These are phyloP conservation scores for Apiotrichum mycotoxinovorans DNA, from an alignment of 1,284 basidiomycete species.

Conservation along the genomic window DNA sequence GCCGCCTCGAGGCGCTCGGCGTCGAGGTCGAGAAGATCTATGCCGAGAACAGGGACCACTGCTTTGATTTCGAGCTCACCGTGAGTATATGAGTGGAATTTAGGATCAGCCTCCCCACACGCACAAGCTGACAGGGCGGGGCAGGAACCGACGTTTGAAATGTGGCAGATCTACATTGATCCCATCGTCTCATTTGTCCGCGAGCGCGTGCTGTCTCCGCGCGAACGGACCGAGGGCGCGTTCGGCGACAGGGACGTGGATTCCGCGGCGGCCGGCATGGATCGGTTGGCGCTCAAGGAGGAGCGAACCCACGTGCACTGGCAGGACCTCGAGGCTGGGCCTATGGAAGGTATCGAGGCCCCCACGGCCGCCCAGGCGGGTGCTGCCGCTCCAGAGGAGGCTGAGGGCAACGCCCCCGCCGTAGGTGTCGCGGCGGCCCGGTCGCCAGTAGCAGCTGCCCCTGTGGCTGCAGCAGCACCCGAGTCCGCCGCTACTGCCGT, in stretches of 20 bases:
- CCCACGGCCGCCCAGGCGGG: not conserved
- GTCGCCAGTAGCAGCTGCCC: too few species aligned
- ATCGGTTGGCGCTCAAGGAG: not conserved
- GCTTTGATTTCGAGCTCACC: slow-evolving; percentile 25
- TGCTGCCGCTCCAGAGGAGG: not conserved
- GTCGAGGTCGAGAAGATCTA: slow-evolving; percentile 20
- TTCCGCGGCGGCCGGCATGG: not conserved
- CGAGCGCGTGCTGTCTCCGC: not conserved
- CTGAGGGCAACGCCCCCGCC: not conserved
- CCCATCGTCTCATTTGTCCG: not conserved
- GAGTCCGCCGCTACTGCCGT: too few species aligned
- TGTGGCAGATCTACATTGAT: not conserved
- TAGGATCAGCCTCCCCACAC: not conserved
- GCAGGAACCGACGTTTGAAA: slow-evolving; percentile 1
- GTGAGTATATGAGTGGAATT: slow-evolving; percentile 19
- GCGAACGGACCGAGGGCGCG: not conserved
- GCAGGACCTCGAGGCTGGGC: not conserved
- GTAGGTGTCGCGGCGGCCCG: not conserved
- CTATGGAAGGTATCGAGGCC: too few species aligned
- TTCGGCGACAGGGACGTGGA: not conserved
- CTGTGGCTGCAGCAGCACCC: too few species aligned
- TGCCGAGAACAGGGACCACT: slow-evolving; percentile 19
- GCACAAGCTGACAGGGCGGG: not conserved
- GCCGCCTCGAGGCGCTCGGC: slow-evolving; percentile 17
- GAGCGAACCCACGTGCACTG: not conserved